Base-by-base conservation (phyloP, 148 eudicot genomes). In the Heliamphora exappendiculata region DNA sequence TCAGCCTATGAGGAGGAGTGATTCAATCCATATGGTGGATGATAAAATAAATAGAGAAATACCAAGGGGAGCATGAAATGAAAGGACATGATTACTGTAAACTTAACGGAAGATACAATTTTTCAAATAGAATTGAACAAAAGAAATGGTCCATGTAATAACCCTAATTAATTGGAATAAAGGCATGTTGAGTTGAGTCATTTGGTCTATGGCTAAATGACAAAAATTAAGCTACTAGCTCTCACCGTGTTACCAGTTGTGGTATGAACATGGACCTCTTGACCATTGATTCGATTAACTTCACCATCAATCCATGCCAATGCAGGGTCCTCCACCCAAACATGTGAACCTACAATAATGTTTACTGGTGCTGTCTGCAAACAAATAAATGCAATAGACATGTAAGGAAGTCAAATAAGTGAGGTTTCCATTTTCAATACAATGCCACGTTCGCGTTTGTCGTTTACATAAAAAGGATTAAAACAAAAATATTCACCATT, bases 291-390 rank as follows among this genome's bases (percentile, higher is more conserved):
- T 60, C 79, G 81, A 70, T 79, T 75, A 78, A 95, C 97, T 83
- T 89, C 91, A 81, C 99, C 99, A 75, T 92, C 99, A 78, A 89
- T 67, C 99, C 97, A 95, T 75, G 99, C 99, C 82, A 89, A 75
- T 59, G 19, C 83, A 50, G 94, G 87, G 86, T 95, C 99, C 81
- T 95, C 99, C 51, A 88, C 87, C 99, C 99, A 95, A 26, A 95
- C 96, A 78, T 88, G 97, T 62, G 99, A 92, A 55, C 97, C 99
- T 53, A 95, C 94, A 84, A 88, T 89, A 75, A 95, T 89, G 79
- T 88, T 92, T 66, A 88, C 97, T 26, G 87, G 79, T 59, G 96
- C 88, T 45, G 91, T 94, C 99, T 95, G 89, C 83, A 86, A 78
- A 80, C 33, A 47, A 59, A 59, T 53, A 71, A 41, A 59, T 17